Evolutionary conservation across 2,329 filamentous ascomycete species (phyloP).

Genomic region (Huntiella omanensis): DNA sequence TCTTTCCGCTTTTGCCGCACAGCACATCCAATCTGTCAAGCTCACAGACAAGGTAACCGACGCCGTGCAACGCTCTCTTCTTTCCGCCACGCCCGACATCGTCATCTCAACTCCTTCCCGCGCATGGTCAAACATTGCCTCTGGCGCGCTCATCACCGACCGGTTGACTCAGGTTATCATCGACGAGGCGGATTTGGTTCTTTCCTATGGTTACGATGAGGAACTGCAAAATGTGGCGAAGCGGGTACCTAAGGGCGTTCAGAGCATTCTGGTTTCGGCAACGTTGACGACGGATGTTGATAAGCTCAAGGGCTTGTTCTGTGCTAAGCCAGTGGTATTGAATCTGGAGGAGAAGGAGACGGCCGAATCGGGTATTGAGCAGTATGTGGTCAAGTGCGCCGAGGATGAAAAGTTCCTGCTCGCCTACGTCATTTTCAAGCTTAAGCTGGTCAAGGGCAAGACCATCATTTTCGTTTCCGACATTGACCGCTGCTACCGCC

Average conservation of each 20-base stretch:
- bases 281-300: slow-evolving; percentile 81
- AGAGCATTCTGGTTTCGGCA: slow-evolving; percentile 86
- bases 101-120: slow-evolving; percentile 82
- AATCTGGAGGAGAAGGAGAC: slow-evolving; percentile 63
- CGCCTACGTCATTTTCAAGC: slow-evolving; percentile 34
- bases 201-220: slow-evolving; percentile 87
- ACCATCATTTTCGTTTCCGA: slow-evolving; percentile 56
- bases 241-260: slow-evolving; percentile 63
- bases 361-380: slow-evolving; percentile 57
- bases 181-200: slow-evolving; percentile 82
- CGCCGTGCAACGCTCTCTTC: slow-evolving; percentile 67
- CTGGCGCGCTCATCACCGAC: slow-evolving; percentile 44
- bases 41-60: slow-evolving; percentile 81
- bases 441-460: slow-evolving; percentile 86
- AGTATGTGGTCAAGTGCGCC: slow-evolving; percentile 78
- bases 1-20: slow-evolving; percentile 66
- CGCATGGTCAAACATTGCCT: slow-evolving; percentile 55
- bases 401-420: slow-evolving; percentile 95
- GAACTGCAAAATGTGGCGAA: slow-evolving; percentile 67
- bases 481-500: slow-evolving; percentile 70
- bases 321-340: slow-evolving; percentile 57
- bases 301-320: slow-evolving; percentile 68
- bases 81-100: slow-evolving; percentile 73
- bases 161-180: slow-evolving; percentile 63
- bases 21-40: slow-evolving; percentile 67